Conservation (phyloP, 1,284 basidiomycete species). For the Vanrija pseudolonga region DNA sequence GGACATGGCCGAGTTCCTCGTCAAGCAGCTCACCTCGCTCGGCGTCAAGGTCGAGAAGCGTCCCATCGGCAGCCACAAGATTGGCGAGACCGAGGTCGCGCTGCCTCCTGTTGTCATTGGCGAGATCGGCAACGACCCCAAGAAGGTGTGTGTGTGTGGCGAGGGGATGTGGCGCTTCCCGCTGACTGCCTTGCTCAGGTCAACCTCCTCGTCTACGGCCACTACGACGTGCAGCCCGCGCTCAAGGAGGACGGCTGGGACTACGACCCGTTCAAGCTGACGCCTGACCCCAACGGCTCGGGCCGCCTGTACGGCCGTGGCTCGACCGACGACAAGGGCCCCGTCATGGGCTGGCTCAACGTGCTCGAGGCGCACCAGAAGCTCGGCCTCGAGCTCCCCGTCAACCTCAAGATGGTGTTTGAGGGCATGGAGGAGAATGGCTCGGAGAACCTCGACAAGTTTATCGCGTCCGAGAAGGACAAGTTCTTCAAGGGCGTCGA, state of each 20-base stretch:
- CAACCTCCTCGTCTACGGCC: conserved; percentile 88
- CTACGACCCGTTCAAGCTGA: conserved; percentile 83
- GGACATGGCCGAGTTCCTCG: conserved; percentile 77
- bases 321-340: conserved; percentile 89
- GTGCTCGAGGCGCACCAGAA: conserved; percentile 81
- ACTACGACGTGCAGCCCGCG: conserved; percentile 59
- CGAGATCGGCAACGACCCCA: conserved; percentile 72
- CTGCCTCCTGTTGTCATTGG: conserved; percentile 88
- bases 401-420: conserved; percentile 92
- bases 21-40: conserved; percentile 64
- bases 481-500: conserved; percentile 88
- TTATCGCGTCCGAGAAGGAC: conserved; percentile 76
- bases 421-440: conserved; percentile 99
- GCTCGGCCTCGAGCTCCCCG: conserved; percentile 74
- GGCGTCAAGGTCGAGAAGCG: conserved; percentile 71
- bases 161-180: background rate
- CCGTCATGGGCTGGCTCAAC: conserved; percentile 90
- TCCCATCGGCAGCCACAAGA: conserved; percentile 73
- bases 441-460: conserved; percentile 85
- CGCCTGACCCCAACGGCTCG: conserved; percentile 55
- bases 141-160: conserved; percentile 54
- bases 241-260: conserved; percentile 82
- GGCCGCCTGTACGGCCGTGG: conserved; percentile 76
- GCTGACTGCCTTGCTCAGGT: conserved; percentile 52
- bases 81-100: conserved; percentile 69